Percentiles rank a stretch among this genome's conserved stretches.
phyloP scores from a whole-genome alignment of 257 asterid genomes.

The Lavandula angustifolia region DNA sequence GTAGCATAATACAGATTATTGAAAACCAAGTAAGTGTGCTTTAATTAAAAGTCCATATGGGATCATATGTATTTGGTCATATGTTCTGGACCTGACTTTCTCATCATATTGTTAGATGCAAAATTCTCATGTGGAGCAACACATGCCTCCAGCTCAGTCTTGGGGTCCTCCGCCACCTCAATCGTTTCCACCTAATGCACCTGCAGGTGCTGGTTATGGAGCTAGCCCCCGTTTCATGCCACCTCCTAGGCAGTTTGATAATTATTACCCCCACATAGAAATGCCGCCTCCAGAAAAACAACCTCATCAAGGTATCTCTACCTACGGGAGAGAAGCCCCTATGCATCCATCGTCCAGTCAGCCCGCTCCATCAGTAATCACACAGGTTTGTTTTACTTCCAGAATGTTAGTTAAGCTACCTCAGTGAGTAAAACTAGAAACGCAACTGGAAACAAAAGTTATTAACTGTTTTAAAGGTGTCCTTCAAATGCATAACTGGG shows the following conservation, averaged over 20 bases:
- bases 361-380: slow-evolving; percentile 67
- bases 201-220: slow-evolving; percentile 70
- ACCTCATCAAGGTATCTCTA: slow-evolving; percentile 86
- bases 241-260: slow-evolving; percentile 67
- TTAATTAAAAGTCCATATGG: slow-evolving; percentile 10
- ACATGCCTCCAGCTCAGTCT: slow-evolving; percentile 66
- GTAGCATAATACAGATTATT: slow-evolving; percentile 69
- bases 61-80: slow-evolving; percentile 11
- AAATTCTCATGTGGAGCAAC: slow-evolving; percentile 65
- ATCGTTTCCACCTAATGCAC: slow-evolving; percentile 56
- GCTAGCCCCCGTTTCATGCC: slow-evolving; percentile 64
- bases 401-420: slow-evolving; percentile 10
- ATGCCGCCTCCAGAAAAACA: slow-evolving; percentile 73
- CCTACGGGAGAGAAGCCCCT: slow-evolving; percentile 78
- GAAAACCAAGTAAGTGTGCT: slow-evolving; percentile 73
- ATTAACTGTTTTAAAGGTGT: not conserved
- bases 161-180: slow-evolving; percentile 92
- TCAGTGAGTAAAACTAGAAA: slow-evolving; percentile 1
- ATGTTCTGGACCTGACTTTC: slow-evolving; percentile 19
- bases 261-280: slow-evolving; percentile 65
- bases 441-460: slow-evolving; percentile 46
- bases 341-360: slow-evolving; percentile 66
- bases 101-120: slow-evolving; percentile 34
- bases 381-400: slow-evolving; percentile 58
- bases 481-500: slow-evolving; percentile 18